Conservation (phyloP, 495 filamentous ascomycete species). For the Pseudomonodictys pantanalensis region DNA sequence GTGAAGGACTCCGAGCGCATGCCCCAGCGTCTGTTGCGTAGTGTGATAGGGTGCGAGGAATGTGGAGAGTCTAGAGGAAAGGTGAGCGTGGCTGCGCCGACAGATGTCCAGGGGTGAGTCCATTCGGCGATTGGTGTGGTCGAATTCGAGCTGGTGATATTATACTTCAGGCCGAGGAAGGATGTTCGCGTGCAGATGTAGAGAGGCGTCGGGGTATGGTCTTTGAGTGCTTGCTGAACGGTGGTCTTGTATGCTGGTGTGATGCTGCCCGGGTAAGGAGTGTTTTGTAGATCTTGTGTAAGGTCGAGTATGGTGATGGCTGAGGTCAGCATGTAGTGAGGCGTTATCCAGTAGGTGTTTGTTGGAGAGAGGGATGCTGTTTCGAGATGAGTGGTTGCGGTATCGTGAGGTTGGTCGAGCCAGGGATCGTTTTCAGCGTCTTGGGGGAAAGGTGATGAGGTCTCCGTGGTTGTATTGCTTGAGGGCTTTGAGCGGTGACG, state of each 20-base stretch:
- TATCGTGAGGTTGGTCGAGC: conserved; percentile 10
- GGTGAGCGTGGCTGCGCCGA: conserved; percentile 19
- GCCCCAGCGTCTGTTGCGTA: conserved; percentile 25
- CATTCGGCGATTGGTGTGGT: conserved; percentile 14
- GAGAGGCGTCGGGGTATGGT: conserved; percentile 11
- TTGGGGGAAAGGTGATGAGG: not conserved
- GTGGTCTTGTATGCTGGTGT: conserved; percentile 15
- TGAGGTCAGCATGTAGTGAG: conserved; percentile 22
- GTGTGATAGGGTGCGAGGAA: conserved; percentile 8
- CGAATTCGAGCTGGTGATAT: conserved; percentile 1
- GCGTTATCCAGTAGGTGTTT: conserved; percentile 26
- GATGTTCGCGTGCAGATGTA: not conserved
- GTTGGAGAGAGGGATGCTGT: conserved; percentile 13
- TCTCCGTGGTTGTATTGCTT: not conserved
- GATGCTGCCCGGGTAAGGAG: conserved; percentile 14
- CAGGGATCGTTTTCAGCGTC: too few species aligned
- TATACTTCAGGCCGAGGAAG: conserved; percentile 21
- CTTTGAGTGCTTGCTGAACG: conserved; percentile 15
- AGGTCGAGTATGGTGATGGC: conserved; percentile 28
- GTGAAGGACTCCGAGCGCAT: conserved; percentile 17
- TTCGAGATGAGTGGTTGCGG: not conserved
- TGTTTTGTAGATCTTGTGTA: conserved; percentile 4
- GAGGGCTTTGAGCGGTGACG: conserved; percentile 8
- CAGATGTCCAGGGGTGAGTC: conserved; percentile 26
- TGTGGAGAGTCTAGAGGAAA: conserved; percentile 19